Conservation (phyloP, 2,329 filamentous ascomycete species). For the Alternaria burnsii region DNA sequence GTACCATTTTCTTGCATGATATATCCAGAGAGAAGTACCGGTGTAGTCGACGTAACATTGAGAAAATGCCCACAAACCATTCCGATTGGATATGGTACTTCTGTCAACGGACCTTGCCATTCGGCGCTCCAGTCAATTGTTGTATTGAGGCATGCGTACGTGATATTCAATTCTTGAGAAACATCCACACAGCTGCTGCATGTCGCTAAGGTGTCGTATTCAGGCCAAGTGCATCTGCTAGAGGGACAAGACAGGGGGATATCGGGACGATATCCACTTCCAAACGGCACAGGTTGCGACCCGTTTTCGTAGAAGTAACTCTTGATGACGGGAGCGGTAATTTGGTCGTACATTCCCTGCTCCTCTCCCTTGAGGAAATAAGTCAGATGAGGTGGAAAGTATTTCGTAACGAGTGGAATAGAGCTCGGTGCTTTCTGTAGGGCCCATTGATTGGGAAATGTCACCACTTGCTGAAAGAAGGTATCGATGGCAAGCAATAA, state of each 20-base stretch:
- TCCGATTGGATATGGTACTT: constrained; percentile 19
- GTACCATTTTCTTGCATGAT: background rate
- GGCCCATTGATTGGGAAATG: constrained; percentile 30
- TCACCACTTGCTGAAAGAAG: constrained; percentile 45
- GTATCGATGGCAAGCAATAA: constrained; percentile 22
- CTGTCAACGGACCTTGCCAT: background rate
- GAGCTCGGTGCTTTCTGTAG: background rate
- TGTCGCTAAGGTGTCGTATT: constrained; percentile 35
- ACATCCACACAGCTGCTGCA: constrained; percentile 39
- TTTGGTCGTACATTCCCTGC: background rate
- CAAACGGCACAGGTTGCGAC: constrained; percentile 27
- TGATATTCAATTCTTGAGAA: constrained; percentile 19
- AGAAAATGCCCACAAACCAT: constrained; percentile 40
- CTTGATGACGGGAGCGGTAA: background rate
- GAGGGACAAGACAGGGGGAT: constrained; percentile 40
- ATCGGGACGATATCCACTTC: constrained; percentile 35
- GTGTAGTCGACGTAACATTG: constrained; percentile 21
- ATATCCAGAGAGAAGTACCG: constrained; percentile 37
- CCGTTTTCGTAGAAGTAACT: constrained; percentile 34
- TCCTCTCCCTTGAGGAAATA: background rate
- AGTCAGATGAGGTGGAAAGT: background rate
- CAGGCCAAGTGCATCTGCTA: constrained; percentile 41
- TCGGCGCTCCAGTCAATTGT: constrained; percentile 28
- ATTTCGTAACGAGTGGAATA: background rate
- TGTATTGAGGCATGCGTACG: constrained; percentile 17